Evolutionary conservation across 1,139 yeast genomes (phyloP), one percentile per base, ranked within the genome.

Genomic region (Pichia sp.): DNA sequence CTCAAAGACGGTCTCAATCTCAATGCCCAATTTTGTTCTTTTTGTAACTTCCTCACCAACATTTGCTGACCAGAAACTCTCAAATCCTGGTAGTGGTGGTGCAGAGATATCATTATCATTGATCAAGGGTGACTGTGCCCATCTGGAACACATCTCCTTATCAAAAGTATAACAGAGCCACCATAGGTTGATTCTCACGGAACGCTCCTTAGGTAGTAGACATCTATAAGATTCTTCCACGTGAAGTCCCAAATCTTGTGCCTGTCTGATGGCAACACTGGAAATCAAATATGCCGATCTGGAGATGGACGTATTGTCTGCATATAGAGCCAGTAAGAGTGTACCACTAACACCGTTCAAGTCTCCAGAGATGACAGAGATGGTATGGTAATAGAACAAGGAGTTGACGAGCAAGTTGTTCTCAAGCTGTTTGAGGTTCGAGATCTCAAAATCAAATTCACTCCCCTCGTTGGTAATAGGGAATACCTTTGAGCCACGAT

Each of bases 181-280:
- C 77, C 82, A 81, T 2, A 77, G 39, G 10, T 56, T 53, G 27
- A 72, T 56, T 24, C 48, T 42, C 22, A 75, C 58, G 10, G 58
- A 53, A 6, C 60, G 62, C 30, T 74, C 79, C 3, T 52, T 59
- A 0, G 47, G 45, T 0, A 65, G 39, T 18, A 74, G 47, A 1
- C 66, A 64, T 25, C 40, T 35, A 34, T 67, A 66, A 3, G 71
- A 56, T 44, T 79, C 85, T 13, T 58, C 59, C 23, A 85, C 58
- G 50, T 82, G 83, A 18, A 83, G 58, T 0, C 93, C 93, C 39
- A 79, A 56, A 33, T 74, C 80, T 45, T 71, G 77, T 0, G 85
- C 83, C 45, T 65, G 69, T 38, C 85, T 60, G 3, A 74, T 66
- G 1, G 79, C 79, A 8, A 72, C 65, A 0, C 78, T 59, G 0